Percentiles rank a stretch among this genome's conserved stretches.
phyloP scores from a whole-genome alignment of 768 basidiomycete species.

The Termitomyces sp. region DNA sequence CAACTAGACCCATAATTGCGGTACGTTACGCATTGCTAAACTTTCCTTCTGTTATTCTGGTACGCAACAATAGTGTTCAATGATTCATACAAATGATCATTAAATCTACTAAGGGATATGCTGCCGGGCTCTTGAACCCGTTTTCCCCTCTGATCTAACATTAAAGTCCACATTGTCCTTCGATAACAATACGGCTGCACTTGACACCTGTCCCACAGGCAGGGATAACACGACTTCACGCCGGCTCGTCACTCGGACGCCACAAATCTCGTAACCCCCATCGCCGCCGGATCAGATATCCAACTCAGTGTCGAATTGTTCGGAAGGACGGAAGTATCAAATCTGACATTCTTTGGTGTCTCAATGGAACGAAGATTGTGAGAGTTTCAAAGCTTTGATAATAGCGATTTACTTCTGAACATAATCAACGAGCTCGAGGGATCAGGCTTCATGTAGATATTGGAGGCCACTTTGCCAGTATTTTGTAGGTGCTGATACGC shows the following conservation, averaged over 20 bases:
- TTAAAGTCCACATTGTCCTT: constrained; percentile 55
- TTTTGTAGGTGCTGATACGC: too few relatives aligned
- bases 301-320: constrained; percentile 55
- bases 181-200: constrained; percentile 39
- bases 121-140: constrained; percentile 51
- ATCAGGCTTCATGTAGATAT: too few relatives aligned
- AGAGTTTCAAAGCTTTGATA: too few relatives aligned
- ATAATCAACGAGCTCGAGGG: too few relatives aligned
- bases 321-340: constrained; percentile 45
- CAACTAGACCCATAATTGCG: too few relatives aligned
- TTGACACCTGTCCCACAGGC: constrained; percentile 44
- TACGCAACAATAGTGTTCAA: too few relatives aligned
- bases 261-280: constrained; percentile 53
- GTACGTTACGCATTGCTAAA: too few relatives aligned
- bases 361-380: too few relatives aligned
- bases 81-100: too few relatives aligned
- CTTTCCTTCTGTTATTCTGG: too few relatives aligned
- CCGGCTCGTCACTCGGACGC: constrained; percentile 44
- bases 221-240: constrained; percentile 50
- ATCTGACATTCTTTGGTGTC: constrained; percentile 45
- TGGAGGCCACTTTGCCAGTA: too few relatives aligned
- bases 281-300: constrained; percentile 38
- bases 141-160: constrained; percentile 49
- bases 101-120: constrained; percentile 27
- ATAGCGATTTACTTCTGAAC: too few relatives aligned